Conservation (phyloP, 2,329 filamentous ascomycete species). For the Tolypocladium inflatum region DNA sequence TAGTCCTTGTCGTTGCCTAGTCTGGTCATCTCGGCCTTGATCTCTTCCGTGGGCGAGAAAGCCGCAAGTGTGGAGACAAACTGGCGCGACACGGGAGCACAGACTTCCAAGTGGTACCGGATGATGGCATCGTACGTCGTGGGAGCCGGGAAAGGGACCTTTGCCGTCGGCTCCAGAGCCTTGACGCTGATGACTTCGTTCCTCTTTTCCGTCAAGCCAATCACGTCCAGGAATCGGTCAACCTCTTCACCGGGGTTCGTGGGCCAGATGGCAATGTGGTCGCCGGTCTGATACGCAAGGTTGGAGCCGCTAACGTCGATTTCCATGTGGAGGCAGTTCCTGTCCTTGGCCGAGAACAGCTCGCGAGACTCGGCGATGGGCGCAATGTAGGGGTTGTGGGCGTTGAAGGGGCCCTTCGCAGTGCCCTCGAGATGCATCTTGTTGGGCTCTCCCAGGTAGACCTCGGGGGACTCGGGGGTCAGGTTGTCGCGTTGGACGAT, state of each 20-base stretch:
- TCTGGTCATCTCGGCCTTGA: constrained; percentile 80
- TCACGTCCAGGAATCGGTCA: constrained; percentile 73
- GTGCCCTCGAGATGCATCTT: constrained; percentile 85
- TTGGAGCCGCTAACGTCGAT: constrained; percentile 85
- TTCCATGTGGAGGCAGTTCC: constrained; percentile 96
- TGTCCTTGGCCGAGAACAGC: constrained; percentile 77
- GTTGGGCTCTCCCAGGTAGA: constrained; percentile 94
- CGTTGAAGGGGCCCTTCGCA: constrained; percentile 84
- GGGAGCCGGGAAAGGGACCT: constrained; percentile 93
- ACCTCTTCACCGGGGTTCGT: constrained; percentile 91
- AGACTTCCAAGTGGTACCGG: constrained; percentile 95
- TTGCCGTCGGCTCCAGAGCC: constrained; percentile 86
- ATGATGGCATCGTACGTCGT: constrained; percentile 91
- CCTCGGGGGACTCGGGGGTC: constrained; percentile 63
- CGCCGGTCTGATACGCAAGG: constrained; percentile 87
- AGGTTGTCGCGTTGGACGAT: constrained; percentile 69
- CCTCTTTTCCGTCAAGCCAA: constrained; percentile 68
- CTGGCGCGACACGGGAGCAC: constrained; percentile 90
- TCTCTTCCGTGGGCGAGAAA: constrained; percentile 76
- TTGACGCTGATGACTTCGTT: constrained; percentile 81
- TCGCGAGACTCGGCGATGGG: constrained; percentile 87
- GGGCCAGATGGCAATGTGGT: constrained; percentile 96
- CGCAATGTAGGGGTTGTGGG: constrained; percentile 94
- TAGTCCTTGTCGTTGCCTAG: constrained; percentile 91
- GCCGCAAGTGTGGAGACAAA: constrained; percentile 80